A percentile compares a stretch with the other conserved stretches of the same genome.
Evolutionary conservation across 2,329 filamentous ascomycete genomes (phyloP).

Genomic region (Calonectria pseudoturangicola): DNA sequence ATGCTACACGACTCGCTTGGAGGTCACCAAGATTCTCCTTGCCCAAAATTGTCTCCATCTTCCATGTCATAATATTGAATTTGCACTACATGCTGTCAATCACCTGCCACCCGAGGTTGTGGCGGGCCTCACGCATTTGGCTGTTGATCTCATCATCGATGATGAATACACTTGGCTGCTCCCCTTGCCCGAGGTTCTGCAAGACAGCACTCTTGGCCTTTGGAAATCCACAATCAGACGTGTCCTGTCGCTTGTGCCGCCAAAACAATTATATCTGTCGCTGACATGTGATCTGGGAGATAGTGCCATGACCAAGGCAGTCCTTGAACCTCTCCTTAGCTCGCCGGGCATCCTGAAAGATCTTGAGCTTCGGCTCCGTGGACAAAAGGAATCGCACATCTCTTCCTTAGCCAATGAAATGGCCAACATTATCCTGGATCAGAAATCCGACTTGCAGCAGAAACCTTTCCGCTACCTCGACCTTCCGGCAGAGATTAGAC

Average conservation of each 20-base stretch:
- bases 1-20: not conserved
- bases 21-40: not conserved
- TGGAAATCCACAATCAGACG: not conserved
- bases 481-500: conserved; percentile 87
- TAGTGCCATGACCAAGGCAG: not conserved
- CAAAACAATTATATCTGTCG: not conserved
- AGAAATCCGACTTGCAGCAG: not conserved
- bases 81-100: not conserved
- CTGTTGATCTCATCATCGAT: not conserved
- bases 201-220: not conserved
- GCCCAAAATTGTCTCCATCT: not conserved
- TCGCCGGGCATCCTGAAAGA: not conserved
- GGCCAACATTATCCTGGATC: not conserved
- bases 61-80: not conserved
- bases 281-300: not conserved
- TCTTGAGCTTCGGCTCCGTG: not conserved
- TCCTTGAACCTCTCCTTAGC: not conserved
- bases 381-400: not conserved
- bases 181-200: rapidly evolving
- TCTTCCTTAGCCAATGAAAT: not conserved
- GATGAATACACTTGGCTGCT: not conserved
- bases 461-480: conserved; percentile 54
- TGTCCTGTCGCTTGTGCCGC: not conserved
- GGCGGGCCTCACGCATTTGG: not conserved
- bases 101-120: not conserved